A percentile compares a stretch with the other conserved stretches of the same genome.
These are phyloP conservation scores for Phytophthora colocasiae DNA, from an alignment of 352 stramenopile genomes.

Conservation along the genomic window DNA sequence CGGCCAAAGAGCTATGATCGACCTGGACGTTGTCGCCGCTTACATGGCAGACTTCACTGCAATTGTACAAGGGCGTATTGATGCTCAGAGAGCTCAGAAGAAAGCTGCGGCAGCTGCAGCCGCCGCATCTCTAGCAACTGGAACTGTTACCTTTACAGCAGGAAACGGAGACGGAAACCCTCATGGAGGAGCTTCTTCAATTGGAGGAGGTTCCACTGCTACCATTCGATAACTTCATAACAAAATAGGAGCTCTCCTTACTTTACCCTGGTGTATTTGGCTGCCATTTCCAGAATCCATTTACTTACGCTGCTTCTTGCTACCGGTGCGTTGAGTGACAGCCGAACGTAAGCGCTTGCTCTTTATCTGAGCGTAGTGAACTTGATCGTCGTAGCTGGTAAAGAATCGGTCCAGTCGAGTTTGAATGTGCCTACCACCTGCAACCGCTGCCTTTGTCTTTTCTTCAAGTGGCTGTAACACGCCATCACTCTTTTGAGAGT, in stretches of 20 bases:
- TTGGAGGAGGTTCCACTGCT: constrained; percentile 28
- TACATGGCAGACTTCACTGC: constrained; percentile 95
- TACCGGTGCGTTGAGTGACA: constrained; percentile 60
- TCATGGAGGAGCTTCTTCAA: constrained; percentile 21
- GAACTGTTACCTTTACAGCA: constrained; percentile 18
- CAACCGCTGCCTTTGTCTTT: constrained; percentile 45
- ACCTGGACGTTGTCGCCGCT: constrained; percentile 92
- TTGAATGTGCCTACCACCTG: constrained; percentile 62
- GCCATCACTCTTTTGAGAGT: constrained; percentile 91
- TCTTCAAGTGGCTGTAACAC: constrained; percentile 92
- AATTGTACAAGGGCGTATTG: constrained; percentile 77
- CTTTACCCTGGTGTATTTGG: too few relatives aligned
- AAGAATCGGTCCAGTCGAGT: constrained; percentile 96
- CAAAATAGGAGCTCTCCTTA: neutral
- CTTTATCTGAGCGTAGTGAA: constrained; percentile 94
- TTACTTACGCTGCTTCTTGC: constrained; percentile 33
- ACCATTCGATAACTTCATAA: constrained; percentile 27
- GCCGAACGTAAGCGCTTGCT: constrained; percentile 90
- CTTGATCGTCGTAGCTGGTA: constrained; percentile 95
- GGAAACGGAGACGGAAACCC: constrained; percentile 19
- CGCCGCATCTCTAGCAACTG: constrained; percentile 22
- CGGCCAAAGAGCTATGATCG: constrained; percentile 83
- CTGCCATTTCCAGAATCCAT: constrained; percentile 1
- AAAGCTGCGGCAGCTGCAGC: constrained; percentile 52
- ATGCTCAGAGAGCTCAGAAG: constrained; percentile 77